Evolutionary conservation across 192 early-diverging fungal genomes (phyloP), one percentile per base, ranked within the genome.

Genomic region (Coemansia sp.): DNA sequence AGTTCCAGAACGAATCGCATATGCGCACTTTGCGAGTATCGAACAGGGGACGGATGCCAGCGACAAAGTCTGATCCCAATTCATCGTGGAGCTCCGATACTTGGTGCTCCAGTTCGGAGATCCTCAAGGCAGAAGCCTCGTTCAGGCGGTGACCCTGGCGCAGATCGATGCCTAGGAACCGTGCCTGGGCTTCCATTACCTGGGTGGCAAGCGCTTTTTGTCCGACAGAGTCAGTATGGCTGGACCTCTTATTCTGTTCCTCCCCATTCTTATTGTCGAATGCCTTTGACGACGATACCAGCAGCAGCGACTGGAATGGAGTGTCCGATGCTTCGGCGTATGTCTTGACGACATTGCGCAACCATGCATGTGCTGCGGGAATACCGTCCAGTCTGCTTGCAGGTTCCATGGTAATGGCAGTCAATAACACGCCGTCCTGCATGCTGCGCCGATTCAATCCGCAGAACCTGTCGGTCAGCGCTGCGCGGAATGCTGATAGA

Each of bases 1-100:
- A 98, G 84, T 98, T 98, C 95, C 95, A 98, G 86, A 89, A 87
- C 29, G 95, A 98, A 63, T 94, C 93, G 66, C 92, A 95, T 11
- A 63, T 74, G 30, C 95, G 91, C 23, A 88, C 92, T 84, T 94
- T 98, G 65, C 85, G 84, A 20, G 81, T 74, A 50, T 83, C 86
- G 78, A 98, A 98, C 14, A 83, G 48, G 8, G 92, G 92, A 37
- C 83, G 83, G 72, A 96, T 92, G 47, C 95, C 95, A 42, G 88
- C 81, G 34, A 89, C 84, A 82, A 94, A 96, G 56, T 86, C 80
- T 31, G 89, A 86, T 59, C 94, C 95, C 65, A 94, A 89, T 82
- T 98, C 95, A 50, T 83, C 87, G 33, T 83, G 52, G 84, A 93
- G 87, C 36, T 82, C 74, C 61, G 93, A 92, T 9, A 98, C 74